A percentile compares a stretch with the other conserved stretches of the same genome.
Evolutionary conservation across 768 basidiomycete species (phyloP).

Genomic region (Rhizopogon sp.): DNA sequence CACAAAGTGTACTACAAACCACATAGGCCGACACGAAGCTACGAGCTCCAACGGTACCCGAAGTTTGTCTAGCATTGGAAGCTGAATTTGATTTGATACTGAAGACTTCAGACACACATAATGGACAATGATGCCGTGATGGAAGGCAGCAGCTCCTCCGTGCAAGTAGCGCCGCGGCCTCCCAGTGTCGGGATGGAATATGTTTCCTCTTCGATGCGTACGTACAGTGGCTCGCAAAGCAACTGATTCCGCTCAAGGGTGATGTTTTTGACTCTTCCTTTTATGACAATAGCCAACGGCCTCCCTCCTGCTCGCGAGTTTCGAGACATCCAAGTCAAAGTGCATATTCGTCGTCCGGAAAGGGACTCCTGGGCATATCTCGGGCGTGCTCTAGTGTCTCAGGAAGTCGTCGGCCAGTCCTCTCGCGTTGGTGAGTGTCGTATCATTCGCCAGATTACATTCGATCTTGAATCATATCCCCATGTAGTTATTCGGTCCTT

Average conservation of each 20-base stretch:
- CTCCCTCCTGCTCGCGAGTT: slow-evolving; percentile 44
- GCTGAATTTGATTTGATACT: not conserved
- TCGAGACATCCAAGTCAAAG: slow-evolving; percentile 78
- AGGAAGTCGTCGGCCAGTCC: slow-evolving; percentile 70
- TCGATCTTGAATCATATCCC: slow-evolving; percentile 6
- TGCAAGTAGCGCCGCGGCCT: slow-evolving; percentile 9
- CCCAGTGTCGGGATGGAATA: not conserved
- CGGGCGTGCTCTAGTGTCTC: slow-evolving; percentile 70
- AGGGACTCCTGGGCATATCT: slow-evolving; percentile 79
- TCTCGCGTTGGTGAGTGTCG: slow-evolving; percentile 69
- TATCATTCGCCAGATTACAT: not conserved
- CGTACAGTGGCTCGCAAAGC: not conserved
- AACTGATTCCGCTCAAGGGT: not conserved
- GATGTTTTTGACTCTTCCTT: not conserved
- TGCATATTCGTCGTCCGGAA: slow-evolving; percentile 76
- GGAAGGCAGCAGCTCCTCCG: slow-evolving; percentile 15
- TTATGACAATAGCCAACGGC: not conserved
- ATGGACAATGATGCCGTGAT: slow-evolving; percentile 31
- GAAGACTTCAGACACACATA: slow-evolving; percentile 22
- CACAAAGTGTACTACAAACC: not conserved
- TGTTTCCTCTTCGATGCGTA: not conserved
- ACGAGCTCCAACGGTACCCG: not conserved
- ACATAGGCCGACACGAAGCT: not conserved
- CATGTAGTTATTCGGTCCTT: slow-evolving; percentile 36
- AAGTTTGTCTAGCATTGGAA: not conserved